A percentile compares a stretch with the other conserved stretches of the same genome.
phyloP scores from a whole-genome alignment of 2,329 filamentous ascomycete genomes.

The Fusarium globosum region DNA sequence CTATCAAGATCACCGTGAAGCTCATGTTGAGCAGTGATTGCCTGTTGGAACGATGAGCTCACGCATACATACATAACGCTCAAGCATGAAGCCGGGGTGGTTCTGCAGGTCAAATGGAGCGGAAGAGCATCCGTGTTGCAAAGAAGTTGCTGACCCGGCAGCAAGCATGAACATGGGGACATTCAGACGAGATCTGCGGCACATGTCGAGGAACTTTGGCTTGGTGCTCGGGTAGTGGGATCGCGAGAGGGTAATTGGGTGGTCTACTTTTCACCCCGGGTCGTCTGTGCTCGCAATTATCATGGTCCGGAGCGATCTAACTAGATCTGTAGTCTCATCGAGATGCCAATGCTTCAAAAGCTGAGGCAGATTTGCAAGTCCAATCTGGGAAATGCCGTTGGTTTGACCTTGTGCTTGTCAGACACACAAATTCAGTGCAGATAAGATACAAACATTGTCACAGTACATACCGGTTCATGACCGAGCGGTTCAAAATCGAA shows the following conservation, averaged over 20 bases:
- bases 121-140: slow-evolving; percentile 22
- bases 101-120: slow-evolving; percentile 31
- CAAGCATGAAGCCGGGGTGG: slow-evolving; percentile 21
- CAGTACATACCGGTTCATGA: slow-evolving; percentile 21
- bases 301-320: slow-evolving; percentile 17
- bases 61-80: slow-evolving; percentile 25
- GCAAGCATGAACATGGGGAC: slow-evolving; percentile 26
- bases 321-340: slow-evolving; percentile 33
- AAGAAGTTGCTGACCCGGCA: slow-evolving; percentile 10
- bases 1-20: slow-evolving; percentile 27
- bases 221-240: slow-evolving; percentile 3
- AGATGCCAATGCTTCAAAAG: slow-evolving; percentile 25
- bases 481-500: slow-evolving; percentile 14
- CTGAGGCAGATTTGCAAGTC: neutral
- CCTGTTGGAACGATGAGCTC: slow-evolving; percentile 22
- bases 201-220: slow-evolving; percentile 7
- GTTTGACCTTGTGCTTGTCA: slow-evolving; percentile 27
- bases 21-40: slow-evolving; percentile 15
- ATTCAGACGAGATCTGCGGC: slow-evolving; percentile 20
- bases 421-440: slow-evolving; percentile 2
- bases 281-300: slow-evolving; percentile 27
- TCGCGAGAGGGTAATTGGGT: slow-evolving; percentile 26
- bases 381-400: slow-evolving; percentile 17
- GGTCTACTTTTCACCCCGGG: slow-evolving; percentile 9
- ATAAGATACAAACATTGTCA: slow-evolving; percentile 16